Base-by-base conservation (phyloP, 164 flowering plant genomes). In the Vitis cinerea region DNA sequence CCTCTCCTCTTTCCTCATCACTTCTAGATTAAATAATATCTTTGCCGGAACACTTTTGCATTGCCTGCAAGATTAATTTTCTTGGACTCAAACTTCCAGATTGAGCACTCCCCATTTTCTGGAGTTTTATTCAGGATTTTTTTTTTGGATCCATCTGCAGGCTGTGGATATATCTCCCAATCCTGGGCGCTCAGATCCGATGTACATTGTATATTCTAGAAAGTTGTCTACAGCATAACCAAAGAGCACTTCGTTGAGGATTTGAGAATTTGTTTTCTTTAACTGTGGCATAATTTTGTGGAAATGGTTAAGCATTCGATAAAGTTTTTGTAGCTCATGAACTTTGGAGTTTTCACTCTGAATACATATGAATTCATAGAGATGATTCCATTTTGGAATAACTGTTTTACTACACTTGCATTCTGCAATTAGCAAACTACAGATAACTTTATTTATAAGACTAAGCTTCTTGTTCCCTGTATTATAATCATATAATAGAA, bases 101-200 rank as follows among this genome's bases (percentile, higher is more conserved):
- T 37, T 4, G 44, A 37, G 44, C 7, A 37, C 44, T 37, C 7
- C 44, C 7, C 44, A 23, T 23, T 4, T 37, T 37, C 44, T 37
- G 4, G 27, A 23, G 27, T 23, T 23, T 37, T 37, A 37, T 37
- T 37, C 44, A 37, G 27, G 27, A 23, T 37, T 37, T 37, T 15
- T 30, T 12, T 50, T 54, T 37, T 65, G 12, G 19, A 37, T 61
- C 17, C 73, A n/a, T 63, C 48, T 72, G 79, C 88, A 94, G 98
- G 97, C 95, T 8, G 91, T 90, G 60, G 97, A 94, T 79, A 87
- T 92, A 74, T 94, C 98, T 71, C 97, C 98, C 10, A 92, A 89
- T 37, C 97, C 97, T 12, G 98, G 98, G 59, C 92, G 91, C 27
- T 84, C 97, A 23, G 97, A 94, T 69, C 98, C 98, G 0, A 86